Conservation (phyloP, 352 stramenopile genomes). For the Phytophthora aleatoria region DNA sequence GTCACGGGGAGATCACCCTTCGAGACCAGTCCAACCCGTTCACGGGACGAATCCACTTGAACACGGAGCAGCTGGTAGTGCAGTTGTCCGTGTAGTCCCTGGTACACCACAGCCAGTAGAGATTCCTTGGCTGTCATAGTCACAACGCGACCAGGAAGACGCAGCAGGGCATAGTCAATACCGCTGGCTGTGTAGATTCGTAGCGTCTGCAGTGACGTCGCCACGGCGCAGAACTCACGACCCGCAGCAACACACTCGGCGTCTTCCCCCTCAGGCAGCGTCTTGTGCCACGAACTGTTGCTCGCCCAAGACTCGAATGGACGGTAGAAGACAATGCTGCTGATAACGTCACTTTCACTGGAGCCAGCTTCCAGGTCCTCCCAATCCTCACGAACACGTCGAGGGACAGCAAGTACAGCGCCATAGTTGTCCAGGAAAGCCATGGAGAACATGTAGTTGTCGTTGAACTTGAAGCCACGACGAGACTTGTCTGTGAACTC, state of each 20-base stretch:
- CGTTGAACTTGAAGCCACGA: slow-evolving; percentile 85
- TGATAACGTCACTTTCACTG: slow-evolving; percentile 57
- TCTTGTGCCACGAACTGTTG: slow-evolving; percentile 82
- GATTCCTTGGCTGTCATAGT: slow-evolving; percentile 69
- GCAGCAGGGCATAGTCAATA: slow-evolving; percentile 63
- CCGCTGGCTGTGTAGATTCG: slow-evolving; percentile 79
- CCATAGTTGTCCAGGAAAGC: slow-evolving; percentile 71
- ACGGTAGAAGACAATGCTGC: slow-evolving; percentile 82
- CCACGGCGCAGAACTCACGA: slow-evolving; percentile 75
- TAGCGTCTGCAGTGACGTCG: slow-evolving; percentile 70
- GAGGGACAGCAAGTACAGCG: slow-evolving; percentile 75
- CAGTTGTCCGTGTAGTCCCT: slow-evolving; percentile 52
- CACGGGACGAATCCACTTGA: slow-evolving; percentile 34
- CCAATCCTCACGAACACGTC: slow-evolving; percentile 66
- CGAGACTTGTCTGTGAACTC: slow-evolving; percentile 83
- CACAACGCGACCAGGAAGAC: slow-evolving; percentile 67
- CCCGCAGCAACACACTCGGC: slow-evolving; percentile 68
- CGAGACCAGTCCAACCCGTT: slow-evolving; percentile 54
- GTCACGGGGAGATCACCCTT: slow-evolving; percentile 65
- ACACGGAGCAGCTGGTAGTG: slow-evolving; percentile 63
- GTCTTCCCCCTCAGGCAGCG: slow-evolving; percentile 71
- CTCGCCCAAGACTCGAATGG: slow-evolving; percentile 84
- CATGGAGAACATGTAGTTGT: slow-evolving; percentile 87
- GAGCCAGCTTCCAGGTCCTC: slow-evolving; percentile 44
- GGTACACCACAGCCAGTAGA: slow-evolving; percentile 72